Percentiles rank a stretch among this genome's conserved stretches.
These are phyloP conservation scores for Fraxinus anomala DNA, from an alignment of 257 asterid species.

Conservation along the genomic window DNA sequence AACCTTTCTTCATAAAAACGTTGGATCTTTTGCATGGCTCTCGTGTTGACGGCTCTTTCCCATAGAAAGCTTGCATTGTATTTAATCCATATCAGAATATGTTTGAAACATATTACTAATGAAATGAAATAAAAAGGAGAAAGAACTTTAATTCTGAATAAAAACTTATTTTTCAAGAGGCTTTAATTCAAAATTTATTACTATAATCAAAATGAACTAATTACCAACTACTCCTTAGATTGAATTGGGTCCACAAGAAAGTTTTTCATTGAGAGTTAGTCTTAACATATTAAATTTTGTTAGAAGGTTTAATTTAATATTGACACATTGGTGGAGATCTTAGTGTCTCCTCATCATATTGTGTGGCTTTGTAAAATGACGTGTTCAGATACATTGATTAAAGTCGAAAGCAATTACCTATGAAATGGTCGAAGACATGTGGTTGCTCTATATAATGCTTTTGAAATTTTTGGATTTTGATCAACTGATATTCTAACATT, in stretches of 20 bases:
- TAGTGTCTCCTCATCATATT: neutral
- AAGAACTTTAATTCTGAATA: neutral
- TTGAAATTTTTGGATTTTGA: constrained; percentile 5
- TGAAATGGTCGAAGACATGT: constrained; percentile 12
- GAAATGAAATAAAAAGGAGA: neutral
- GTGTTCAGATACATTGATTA: neutral
- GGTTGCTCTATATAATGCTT: neutral
- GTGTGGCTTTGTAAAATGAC: neutral
- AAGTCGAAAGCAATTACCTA: neutral
- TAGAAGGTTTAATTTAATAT: neutral
- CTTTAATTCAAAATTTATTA: neutral
- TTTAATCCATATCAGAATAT: neutral
- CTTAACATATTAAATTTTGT: neutral
- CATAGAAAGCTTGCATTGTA: constrained; percentile 3
- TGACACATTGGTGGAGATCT: neutral
- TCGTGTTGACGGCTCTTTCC: constrained; percentile 8
- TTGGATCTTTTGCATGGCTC: constrained; percentile 2
- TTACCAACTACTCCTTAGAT: neutral
- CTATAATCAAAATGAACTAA: neutral
- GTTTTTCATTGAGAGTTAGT: neutral
- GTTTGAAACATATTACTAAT: constrained; percentile 2
- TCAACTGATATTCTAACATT: neutral
- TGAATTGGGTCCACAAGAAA: neutral
- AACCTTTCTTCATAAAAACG: neutral
- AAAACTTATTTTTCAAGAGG: neutral